Conservation (phyloP, 176 grass and related monocot genomes). For the Hordeum marinum region DNA sequence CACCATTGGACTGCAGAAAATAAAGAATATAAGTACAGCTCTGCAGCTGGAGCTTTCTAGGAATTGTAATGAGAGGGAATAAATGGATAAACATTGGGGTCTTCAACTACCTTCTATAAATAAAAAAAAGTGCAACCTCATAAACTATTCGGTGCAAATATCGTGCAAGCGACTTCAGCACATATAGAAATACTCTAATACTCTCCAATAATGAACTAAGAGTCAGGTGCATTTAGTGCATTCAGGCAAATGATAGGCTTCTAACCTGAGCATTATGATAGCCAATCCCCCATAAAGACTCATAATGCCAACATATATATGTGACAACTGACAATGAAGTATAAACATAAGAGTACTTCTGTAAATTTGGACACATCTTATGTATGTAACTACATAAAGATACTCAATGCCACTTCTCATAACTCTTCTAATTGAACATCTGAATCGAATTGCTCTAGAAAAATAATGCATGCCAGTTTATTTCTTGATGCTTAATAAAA, state of each 20-base stretch:
- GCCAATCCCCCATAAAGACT: background rate
- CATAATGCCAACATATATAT: background rate
- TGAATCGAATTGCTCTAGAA: background rate
- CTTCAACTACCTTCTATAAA: conserved; percentile 7
- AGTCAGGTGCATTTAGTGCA: background rate
- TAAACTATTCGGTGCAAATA: conserved; percentile 20
- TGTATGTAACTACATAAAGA: background rate
- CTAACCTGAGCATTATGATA: background rate
- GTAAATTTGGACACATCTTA: background rate
- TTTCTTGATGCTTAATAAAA: background rate
- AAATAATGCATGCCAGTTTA: background rate
- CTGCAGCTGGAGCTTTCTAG: background rate
- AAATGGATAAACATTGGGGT: background rate
- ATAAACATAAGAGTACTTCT: background rate
- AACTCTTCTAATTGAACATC: background rate
- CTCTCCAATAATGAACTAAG: background rate
- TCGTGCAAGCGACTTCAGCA: background rate
- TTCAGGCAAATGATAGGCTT: conserved; percentile 7
- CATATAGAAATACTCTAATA: background rate
- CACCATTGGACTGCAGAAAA: conserved; percentile 46
- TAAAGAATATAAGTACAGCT: conserved; percentile 30
- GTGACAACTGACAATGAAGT: background rate
- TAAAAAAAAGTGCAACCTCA: conserved; percentile 13
- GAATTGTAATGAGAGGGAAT: conserved; percentile 16
- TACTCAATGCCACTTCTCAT: background rate